Evolutionary conservation across 768 basidiomycete species (phyloP), one percentile per base, ranked within the genome.

Genomic region (Gloeostereum incarnatum): DNA sequence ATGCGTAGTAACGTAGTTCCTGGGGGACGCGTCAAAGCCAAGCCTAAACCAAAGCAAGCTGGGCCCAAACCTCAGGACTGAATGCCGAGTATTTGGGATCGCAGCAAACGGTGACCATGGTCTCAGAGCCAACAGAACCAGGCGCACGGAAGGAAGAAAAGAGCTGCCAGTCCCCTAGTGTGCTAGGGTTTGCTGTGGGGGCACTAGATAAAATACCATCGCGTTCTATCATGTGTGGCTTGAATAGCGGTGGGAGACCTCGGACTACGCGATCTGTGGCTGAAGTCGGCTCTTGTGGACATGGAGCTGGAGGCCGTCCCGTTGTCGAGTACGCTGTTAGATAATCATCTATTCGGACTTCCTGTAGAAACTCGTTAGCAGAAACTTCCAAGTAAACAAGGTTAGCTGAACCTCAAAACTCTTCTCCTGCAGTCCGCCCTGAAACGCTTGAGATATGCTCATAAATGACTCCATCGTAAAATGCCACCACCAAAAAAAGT

Each of bases 331-430:
- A 78, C 1, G 71, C 63, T 16, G 53, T 54, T 20, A 76, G 44
- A 45, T 81, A 81, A 49, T 78, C 78, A 25, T 65, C 57, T 4
- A 66, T 45, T 26, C 78, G 70, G 18, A 64, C 54, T 60, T 81
- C 78, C 78, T 81, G 48, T 44, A 32, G n/a, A n/a, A n/a, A n/a
- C n/a, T n/a, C n/a, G n/a, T n/a, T n/a, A n/a, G n/a, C n/a, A n/a
- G n/a, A n/a, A n/a, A n/a, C n/a, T n/a, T n/a, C n/a, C n/a, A n/a
- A n/a, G n/a, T n/a, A n/a, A n/a, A n/a, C n/a, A n/a, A n/a, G n/a
- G n/a, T n/a, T n/a, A n/a, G n/a, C n/a, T n/a, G n/a, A n/a, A n/a
- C n/a, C n/a, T n/a, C n/a, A n/a, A n/a, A n/a, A n/a, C n/a, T n/a
- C n/a, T n/a, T n/a, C n/a, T n/a, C n/a, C n/a, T n/a, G n/a, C n/a